Conservation (phyloP, 495 filamentous ascomycete species). For the Cudoniella acicularis region DNA sequence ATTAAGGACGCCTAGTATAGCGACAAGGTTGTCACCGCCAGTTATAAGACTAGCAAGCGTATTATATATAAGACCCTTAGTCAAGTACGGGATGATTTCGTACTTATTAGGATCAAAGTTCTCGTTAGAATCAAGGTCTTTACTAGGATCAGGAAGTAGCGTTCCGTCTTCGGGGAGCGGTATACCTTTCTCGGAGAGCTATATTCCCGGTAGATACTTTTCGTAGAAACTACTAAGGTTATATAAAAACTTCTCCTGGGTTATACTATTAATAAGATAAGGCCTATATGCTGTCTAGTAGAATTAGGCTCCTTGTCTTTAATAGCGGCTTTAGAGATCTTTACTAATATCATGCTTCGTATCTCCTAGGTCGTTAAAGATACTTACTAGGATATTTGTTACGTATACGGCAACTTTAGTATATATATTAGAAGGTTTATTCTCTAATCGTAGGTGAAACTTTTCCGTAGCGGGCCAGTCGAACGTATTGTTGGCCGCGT, state of each 20-base stretch:
- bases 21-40: conserved; percentile 3
- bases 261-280: not conserved
- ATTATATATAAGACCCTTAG: conserved; percentile 7
- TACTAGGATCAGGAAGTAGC: conserved; percentile 2
- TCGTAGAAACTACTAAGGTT: conserved; percentile 9
- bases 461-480: not conserved
- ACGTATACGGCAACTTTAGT: conserved; percentile 8
- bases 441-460: conserved; percentile 5
- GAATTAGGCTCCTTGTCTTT: conserved; percentile 1
- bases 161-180: conserved; percentile 2
- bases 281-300: not conserved
- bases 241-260: conserved; percentile 3
- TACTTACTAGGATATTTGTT: conserved; percentile 6
- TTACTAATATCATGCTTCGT: not conserved
- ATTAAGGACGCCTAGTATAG: conserved; percentile 2
- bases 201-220: conserved; percentile 3
- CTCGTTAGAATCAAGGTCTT: not conserved
- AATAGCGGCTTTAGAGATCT: conserved; percentile 1
- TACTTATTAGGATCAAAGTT: not conserved
- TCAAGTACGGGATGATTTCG: conserved; percentile 8
- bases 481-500: conserved; percentile 4
- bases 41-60: not conserved
- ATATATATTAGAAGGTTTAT: conserved; percentile 1
- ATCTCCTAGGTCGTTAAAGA: conserved; percentile 6
- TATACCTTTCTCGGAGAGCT: conserved; percentile 6